These are phyloP conservation scores for Bipolaris cookei DNA, from an alignment of 2,329 filamentous ascomycete genomes.

Conservation along the genomic window DNA sequence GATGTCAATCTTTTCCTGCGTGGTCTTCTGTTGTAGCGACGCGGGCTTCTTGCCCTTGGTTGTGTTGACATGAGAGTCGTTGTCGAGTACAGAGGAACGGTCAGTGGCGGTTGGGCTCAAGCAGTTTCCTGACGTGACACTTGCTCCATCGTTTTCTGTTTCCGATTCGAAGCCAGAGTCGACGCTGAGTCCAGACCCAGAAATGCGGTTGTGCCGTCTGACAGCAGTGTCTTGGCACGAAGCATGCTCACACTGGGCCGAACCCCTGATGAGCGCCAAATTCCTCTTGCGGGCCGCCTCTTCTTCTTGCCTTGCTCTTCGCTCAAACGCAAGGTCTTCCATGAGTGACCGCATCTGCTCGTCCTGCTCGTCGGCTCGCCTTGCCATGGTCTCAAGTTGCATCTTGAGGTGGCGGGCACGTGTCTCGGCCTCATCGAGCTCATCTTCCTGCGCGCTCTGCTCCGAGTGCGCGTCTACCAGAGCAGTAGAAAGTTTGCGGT, in stretches of 20 bases:
- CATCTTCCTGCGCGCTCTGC: conserved; percentile 64
- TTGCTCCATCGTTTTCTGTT: conserved; percentile 57
- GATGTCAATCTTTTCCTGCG: conserved; percentile 47
- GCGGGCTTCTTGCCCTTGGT: conserved; percentile 44
- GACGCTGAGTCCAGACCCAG: conserved; percentile 47
- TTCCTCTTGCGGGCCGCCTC: conserved; percentile 44
- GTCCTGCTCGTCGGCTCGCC: conserved; percentile 62
- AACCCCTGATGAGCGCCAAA: conserved; percentile 36
- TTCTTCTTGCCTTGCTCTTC: conserved; percentile 43
- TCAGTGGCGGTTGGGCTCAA: conserved; percentile 46
- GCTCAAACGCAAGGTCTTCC: conserved; percentile 46
- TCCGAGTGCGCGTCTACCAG: conserved; percentile 61
- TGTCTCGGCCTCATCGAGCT: conserved; percentile 65
- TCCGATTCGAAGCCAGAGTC: conserved; percentile 68
- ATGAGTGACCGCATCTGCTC: conserved; percentile 55
- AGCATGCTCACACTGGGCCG: conserved; percentile 25
- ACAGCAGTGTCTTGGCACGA: conserved; percentile 23
- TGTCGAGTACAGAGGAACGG: conserved; percentile 45
- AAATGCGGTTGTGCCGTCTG: conserved; percentile 42
- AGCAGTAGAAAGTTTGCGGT: conserved; percentile 53
- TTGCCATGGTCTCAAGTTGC: conserved; percentile 66
- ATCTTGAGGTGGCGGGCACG: conserved; percentile 64
- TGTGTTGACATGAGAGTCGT: conserved; percentile 39
- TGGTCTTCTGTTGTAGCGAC: conserved; percentile 32
- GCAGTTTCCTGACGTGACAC: conserved; percentile 50